Conservation (phyloP, 2,329 filamentous ascomycete genomes). For the Lasiodiplodia sp. region DNA sequence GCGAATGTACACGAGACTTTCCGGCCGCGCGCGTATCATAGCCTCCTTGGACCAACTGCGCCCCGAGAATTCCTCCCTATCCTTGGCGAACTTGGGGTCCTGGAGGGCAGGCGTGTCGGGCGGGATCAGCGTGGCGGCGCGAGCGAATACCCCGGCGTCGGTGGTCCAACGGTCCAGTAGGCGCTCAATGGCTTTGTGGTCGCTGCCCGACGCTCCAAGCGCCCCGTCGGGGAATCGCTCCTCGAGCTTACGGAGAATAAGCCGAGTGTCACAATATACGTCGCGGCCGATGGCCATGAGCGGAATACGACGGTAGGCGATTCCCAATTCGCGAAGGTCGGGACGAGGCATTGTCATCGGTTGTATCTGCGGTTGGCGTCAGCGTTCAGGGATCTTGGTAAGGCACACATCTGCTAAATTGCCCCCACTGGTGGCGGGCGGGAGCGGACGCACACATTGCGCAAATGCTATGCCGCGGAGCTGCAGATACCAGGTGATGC, state of each 20-base stretch:
- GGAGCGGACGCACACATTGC: constrained; percentile 64
- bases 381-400: constrained; percentile 23
- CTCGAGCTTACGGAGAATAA: constrained; percentile 72
- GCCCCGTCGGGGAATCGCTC: constrained; percentile 53
- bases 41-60: constrained; percentile 49
- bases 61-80: constrained; percentile 59
- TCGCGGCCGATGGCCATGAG: constrained; percentile 70
- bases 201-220: constrained; percentile 29
- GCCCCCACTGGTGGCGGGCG: constrained; percentile 9
- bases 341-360: constrained; percentile 71
- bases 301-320: constrained; percentile 74
- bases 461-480: constrained; percentile 69
- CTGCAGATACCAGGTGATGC: constrained; percentile 70
- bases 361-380: constrained; percentile 60
- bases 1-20: constrained; percentile 64
- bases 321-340: constrained; percentile 66
- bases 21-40: constrained; percentile 56
- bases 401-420: constrained; percentile 17
- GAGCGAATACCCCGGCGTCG: constrained; percentile 64
- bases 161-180: constrained; percentile 64
- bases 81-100: constrained; percentile 66
- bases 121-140: constrained; percentile 63
- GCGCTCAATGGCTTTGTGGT: constrained; percentile 59
- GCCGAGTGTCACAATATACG: constrained; percentile 73
- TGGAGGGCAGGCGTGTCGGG: constrained; percentile 59